phyloP scores from a whole-genome alignment of 805 yeast species.

The Ogataea nonfermentans region DNA sequence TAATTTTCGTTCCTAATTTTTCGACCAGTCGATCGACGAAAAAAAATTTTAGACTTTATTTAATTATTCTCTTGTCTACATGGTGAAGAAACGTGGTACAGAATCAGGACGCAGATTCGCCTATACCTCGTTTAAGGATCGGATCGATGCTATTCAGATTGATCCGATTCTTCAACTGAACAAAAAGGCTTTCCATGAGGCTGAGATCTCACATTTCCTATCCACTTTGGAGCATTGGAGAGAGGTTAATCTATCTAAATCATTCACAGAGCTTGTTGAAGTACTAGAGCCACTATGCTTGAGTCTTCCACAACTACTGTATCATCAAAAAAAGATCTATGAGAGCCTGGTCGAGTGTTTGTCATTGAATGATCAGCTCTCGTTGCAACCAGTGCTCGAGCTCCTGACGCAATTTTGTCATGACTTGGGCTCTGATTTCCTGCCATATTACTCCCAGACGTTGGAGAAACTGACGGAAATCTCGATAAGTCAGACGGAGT shows the following conservation, averaged over 20 bases:
- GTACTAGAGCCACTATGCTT: conserved; percentile 54
- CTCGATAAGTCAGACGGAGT: conserved; percentile 47
- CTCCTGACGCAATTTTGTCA: conserved; percentile 81
- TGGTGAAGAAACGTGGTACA: conserved; percentile 41
- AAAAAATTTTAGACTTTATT: conserved; percentile 7
- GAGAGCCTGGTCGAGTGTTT: conserved; percentile 39
- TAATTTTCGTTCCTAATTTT: conserved; percentile 2
- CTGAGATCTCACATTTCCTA: conserved; percentile 73
- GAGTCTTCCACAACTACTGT: conserved; percentile 77
- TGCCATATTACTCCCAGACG: conserved; percentile 56
- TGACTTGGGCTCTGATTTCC: conserved; percentile 89
- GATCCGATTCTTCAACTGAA: conserved; percentile 59
- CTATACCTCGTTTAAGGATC: conserved; percentile 75
- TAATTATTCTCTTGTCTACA: conserved; percentile 9
- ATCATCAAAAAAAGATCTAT: conserved; percentile 65
- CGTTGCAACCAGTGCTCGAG: conserved; percentile 81
- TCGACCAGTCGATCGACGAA: conserved; percentile 10
- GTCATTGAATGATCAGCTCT: conserved; percentile 57
- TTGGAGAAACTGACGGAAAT: conserved; percentile 50
- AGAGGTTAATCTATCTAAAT: conserved; percentile 76
- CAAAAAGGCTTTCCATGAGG: conserved; percentile 65
- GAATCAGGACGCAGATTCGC: conserved; percentile 61
- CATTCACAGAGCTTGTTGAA: conserved; percentile 61
- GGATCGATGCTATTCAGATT: conserved; percentile 79
- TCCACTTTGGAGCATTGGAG: conserved; percentile 83